Evolutionary conservation across 768 basidiomycete genomes (phyloP).

Genomic region (Crassisporium funariophilum): DNA sequence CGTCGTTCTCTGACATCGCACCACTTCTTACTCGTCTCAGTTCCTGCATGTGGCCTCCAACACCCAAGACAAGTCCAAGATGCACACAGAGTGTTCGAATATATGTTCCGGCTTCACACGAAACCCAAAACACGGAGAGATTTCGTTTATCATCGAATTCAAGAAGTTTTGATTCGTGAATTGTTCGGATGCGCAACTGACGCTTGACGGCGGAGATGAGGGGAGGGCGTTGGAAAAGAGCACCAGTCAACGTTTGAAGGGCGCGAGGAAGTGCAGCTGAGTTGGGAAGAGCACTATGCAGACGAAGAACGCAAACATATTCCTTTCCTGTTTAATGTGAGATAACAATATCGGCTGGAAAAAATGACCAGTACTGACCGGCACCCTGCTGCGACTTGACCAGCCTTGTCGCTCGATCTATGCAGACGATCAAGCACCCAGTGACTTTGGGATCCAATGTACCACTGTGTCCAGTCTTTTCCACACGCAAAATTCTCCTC

Average conservation of each 20-base stretch:
- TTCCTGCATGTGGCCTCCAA: conserved; percentile 99
- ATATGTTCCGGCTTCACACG: conserved; percentile 97
- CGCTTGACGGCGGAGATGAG: conserved; percentile 99
- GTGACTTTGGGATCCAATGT: conserved; percentile 99
- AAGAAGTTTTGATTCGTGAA: conserved; percentile 92
- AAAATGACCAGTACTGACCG: conserved; percentile 47
- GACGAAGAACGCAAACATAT: conserved; percentile 94
- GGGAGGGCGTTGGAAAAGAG: conserved; percentile 97
- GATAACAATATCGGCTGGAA: background rate
- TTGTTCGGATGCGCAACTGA: conserved; percentile 95
- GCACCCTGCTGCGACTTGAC: conserved; percentile 99
- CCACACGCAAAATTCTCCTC: conserved; percentile 92
- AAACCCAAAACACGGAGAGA: conserved; percentile 97
- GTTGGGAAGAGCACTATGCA: conserved; percentile 81
- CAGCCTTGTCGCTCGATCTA: conserved; percentile 95
- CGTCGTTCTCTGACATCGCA: conserved; percentile 96
- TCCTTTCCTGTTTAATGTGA: conserved; percentile 75
- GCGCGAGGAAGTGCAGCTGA: conserved; percentile 89
- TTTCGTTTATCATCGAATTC: conserved; percentile 98
- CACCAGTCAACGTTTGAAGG: conserved; percentile 95
- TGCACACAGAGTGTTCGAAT: conserved; percentile 98
- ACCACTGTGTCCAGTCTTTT: conserved; percentile 99
- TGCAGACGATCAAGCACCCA: conserved; percentile 97
- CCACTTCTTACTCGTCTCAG: conserved; percentile 92
- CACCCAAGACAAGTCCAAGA: conserved; percentile 89